phyloP scores from a whole-genome alignment of 2,329 filamentous ascomycete genomes.

The Lecanoromycetidae sp. region DNA sequence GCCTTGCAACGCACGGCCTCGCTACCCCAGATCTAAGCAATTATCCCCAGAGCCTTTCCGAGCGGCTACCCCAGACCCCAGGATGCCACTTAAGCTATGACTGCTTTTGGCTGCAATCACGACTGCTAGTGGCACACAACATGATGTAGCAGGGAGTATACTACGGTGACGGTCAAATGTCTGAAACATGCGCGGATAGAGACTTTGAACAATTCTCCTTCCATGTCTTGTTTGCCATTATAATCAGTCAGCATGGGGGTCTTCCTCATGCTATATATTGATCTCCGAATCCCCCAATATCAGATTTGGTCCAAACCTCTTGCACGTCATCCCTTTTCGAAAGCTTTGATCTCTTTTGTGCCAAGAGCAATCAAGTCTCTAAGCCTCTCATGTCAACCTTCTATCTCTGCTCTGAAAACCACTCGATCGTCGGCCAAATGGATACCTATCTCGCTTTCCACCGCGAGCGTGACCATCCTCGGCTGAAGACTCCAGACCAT shows the following conservation, averaged over 20 bases:
- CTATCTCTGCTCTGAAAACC: slow-evolving; percentile 15
- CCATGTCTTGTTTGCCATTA: slow-evolving; percentile 1
- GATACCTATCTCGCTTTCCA: slow-evolving; percentile 15
- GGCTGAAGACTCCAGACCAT: not conserved
- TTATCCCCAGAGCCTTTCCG: slow-evolving; percentile 1
- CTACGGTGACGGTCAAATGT: not conserved
- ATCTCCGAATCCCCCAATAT: not conserved
- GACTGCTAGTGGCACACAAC: not conserved
- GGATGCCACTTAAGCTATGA: slow-evolving; percentile 5
- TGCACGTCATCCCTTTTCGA: not conserved
- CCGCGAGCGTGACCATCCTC: slow-evolving; percentile 9
- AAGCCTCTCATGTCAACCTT: slow-evolving; percentile 12
- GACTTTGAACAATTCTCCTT: slow-evolving; percentile 1
- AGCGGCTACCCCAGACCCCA: slow-evolving; percentile 8
- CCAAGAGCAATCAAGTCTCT: not conserved
- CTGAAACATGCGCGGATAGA: slow-evolving; percentile 10
- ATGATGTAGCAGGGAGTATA: not conserved
- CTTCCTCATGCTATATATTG: not conserved
- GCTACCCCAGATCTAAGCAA: slow-evolving; percentile 1
- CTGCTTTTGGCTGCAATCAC: not conserved
- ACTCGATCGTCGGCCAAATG: slow-evolving; percentile 14
- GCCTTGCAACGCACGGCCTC: not conserved
- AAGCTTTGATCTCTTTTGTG: not conserved
- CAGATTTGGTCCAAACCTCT: not conserved
- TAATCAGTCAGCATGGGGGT: not conserved